These are phyloP conservation scores for Penicillium sp. DNA, from an alignment of 2,329 filamentous ascomycete species.

Conservation along the genomic window DNA sequence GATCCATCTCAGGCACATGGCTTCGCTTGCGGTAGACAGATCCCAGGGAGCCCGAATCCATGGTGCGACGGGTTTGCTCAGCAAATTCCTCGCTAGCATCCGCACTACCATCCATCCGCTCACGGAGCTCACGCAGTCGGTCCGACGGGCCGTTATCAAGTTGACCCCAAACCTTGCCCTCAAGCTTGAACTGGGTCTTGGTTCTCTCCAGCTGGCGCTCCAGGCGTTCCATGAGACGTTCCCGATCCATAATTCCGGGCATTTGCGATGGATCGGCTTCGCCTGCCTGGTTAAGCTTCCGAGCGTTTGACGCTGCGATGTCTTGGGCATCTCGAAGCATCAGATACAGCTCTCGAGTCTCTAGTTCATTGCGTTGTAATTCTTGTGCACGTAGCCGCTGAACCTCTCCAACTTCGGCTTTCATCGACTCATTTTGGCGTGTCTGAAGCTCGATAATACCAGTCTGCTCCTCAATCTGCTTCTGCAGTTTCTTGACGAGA, in stretches of 20 bases:
- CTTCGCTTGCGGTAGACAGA: conserved; percentile 63
- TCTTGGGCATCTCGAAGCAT: conserved; percentile 98
- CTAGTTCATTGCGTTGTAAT: conserved; percentile 89
- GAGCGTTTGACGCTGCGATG: conserved; percentile 85
- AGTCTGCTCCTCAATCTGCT: conserved; percentile 88
- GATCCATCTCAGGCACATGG: conserved; percentile 41
- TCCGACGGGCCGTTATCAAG: conserved; percentile 74
- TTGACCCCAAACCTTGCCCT: conserved; percentile 88
- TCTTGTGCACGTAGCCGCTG: conserved; percentile 86
- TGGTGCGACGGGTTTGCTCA: conserved; percentile 59
- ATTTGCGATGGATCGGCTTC: conserved; percentile 72
- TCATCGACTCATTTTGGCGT: conserved; percentile 82
- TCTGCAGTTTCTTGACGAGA: conserved; percentile 87
- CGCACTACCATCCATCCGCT: conserved; percentile 81
- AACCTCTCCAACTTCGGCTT: conserved; percentile 83
- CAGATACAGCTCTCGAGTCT: conserved; percentile 93
- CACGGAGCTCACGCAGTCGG: conserved; percentile 83
- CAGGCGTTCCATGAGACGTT: conserved; percentile 87
- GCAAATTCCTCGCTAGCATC: conserved; percentile 53
- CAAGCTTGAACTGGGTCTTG: conserved; percentile 96
- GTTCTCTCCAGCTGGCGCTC: conserved; percentile 95
- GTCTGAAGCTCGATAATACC: conserved; percentile 86
- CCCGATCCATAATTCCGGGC: conserved; percentile 90
- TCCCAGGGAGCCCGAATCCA: conserved; percentile 73
- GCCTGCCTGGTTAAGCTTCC: conserved; percentile 46